A percentile compares a stretch with the other conserved stretches of the same genome.
These are phyloP conservation scores for Barbatosphaeria neglecta DNA, from an alignment of 495 filamentous ascomycete species.

Conservation along the genomic window DNA sequence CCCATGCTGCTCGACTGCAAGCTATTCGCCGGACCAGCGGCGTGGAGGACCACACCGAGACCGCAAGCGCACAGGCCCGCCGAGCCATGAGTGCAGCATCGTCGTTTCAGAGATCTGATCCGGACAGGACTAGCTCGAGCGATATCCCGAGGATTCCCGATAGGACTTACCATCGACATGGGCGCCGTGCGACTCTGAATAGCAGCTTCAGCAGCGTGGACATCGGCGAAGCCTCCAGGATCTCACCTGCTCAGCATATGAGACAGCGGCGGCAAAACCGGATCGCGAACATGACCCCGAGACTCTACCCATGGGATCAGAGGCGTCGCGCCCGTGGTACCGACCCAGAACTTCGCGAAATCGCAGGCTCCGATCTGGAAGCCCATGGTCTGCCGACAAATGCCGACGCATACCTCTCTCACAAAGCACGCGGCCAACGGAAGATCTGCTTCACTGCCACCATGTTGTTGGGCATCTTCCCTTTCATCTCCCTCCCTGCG, in stretches of 20 bases:
- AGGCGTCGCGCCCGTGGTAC: conserved; percentile 6
- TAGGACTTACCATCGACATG: background rate
- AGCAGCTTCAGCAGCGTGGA: too few relatives aligned
- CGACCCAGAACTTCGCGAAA: conserved; percentile 3
- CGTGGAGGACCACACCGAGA: conserved; percentile 10
- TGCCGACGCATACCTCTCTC: conserved; percentile 15
- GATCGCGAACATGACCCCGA: background rate
- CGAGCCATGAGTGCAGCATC: conserved; percentile 10
- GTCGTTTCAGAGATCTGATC: conserved; percentile 5
- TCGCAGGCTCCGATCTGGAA: conserved; percentile 2
- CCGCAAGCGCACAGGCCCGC: conserved; percentile 6
- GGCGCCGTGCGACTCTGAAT: too few relatives aligned
- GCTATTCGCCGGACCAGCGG: conserved; percentile 7
- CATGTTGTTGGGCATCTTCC: conserved; percentile 15
- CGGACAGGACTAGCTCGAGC: background rate
- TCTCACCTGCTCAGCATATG: too few relatives aligned
- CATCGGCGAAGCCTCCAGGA: too few relatives aligned
- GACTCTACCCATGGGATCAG: background rate
- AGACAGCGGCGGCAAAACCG: background rate
- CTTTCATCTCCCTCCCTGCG: conserved; percentile 20
- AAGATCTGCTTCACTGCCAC: conserved; percentile 16
- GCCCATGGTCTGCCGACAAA: conserved; percentile 2
- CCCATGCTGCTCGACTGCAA: conserved; percentile 13
- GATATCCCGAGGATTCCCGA: background rate
- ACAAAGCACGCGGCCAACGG: conserved; percentile 10